phyloP scores from a whole-genome alignment of 2,329 filamentous ascomycete genomes.

The Blastomyces silverae region DNA sequence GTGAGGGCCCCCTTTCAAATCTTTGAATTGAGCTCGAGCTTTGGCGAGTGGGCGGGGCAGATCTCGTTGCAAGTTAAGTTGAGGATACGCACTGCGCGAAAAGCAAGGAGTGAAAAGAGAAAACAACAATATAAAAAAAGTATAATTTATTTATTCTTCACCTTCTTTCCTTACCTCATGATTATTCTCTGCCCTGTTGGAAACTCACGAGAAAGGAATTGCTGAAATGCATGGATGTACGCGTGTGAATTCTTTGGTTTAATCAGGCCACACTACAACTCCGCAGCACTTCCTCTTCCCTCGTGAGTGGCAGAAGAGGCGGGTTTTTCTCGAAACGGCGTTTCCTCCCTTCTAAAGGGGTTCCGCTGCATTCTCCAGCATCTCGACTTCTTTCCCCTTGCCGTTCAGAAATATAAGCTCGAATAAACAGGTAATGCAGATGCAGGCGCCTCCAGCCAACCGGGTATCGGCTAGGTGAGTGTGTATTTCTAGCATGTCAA shows the following conservation, averaged over 20 bases:
- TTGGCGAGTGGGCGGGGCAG: no score
- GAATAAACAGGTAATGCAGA: not conserved
- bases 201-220: not conserved
- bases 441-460: not conserved
- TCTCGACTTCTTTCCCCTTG: not conserved
- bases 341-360: not conserved
- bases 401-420: not conserved
- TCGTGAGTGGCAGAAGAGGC: not conserved
- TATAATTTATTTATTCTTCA: not conserved
- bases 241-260: not conserved
- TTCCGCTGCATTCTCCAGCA: not conserved
- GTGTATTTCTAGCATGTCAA: not conserved
- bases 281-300: not conserved
- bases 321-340: not conserved
- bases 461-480: not conserved
- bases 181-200: not conserved
- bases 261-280: not conserved
- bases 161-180: not conserved
- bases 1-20: no score
- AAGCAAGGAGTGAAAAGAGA: no score
- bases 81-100: no score
- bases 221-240: not conserved
- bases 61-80: no score
- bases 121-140: no score
- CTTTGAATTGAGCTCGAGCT: no score